Conservation (phyloP, 2,329 filamentous ascomycete genomes). For the Cercospora sojina region DNA sequence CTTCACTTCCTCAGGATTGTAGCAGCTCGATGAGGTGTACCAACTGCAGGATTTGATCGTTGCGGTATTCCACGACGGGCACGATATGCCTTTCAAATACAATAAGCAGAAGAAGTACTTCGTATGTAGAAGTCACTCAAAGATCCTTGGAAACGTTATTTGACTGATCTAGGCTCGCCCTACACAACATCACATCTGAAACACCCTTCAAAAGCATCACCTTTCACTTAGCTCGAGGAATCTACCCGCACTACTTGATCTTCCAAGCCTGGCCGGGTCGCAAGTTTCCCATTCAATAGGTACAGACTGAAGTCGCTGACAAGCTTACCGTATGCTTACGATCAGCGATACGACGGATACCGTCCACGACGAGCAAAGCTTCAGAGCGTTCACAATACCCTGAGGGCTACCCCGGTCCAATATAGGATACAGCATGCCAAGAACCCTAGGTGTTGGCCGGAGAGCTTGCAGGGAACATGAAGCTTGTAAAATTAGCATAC, state of each 20-base stretch:
- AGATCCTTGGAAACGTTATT: background rate
- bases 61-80: background rate
- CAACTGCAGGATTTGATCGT: background rate
- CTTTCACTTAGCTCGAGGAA: background rate
- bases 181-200: background rate
- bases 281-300: fast-evolving
- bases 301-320: background rate
- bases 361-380: background rate
- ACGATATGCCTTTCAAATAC: background rate
- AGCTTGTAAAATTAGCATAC: conserved; percentile 6
- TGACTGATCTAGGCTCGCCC: background rate
- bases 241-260: background rate
- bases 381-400: background rate
- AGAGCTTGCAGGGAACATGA: background rate
- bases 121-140: background rate
- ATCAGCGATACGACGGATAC: background rate
- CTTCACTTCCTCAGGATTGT: background rate
- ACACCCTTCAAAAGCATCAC: background rate
- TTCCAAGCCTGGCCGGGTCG: background rate
- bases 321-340: background rate
- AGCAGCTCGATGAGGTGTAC: background rate
- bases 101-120: background rate
- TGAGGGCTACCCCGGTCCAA: background rate
- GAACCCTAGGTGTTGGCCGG: background rate
- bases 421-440: background rate